Base-by-base conservation (phyloP, 2,329 filamentous ascomycete genomes). In the Scorias spongiosa region DNA sequence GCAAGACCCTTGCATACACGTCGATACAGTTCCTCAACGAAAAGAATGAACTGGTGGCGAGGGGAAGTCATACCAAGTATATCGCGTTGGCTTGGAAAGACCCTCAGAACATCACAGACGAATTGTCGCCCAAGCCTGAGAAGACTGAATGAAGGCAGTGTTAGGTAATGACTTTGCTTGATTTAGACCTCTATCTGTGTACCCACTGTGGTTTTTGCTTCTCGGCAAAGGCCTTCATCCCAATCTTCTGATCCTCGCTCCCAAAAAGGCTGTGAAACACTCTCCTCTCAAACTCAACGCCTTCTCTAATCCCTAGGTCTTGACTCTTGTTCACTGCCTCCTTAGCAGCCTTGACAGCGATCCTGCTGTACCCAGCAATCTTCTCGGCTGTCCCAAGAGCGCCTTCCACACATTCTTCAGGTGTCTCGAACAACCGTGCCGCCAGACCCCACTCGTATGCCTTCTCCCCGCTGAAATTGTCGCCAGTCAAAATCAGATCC, bases 251-350 rank as follows among this genome's bases (percentile, higher is more conserved):
- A 65, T 98, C 91, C 67, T 85, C 76, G 61, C 83, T 93, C 17
- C 89, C 91, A 68, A 98, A 98, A 57, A 95, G 60, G 20, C 80
- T 75, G 66, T 98, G 91, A 71, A 98, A 98, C 29, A 96, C 74
- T 43, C 88, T 76, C 59, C 91, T 75, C 74, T 98, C 91, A 66
- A 79, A 96, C 67, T 98, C 91, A 1, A 98, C 83, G 11, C 91
- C 91, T 58, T 96, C 91, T 54, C 83, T 71, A 47, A 98, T 68
- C 2, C 81, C 72, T 53, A 94, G 66, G 56, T 98, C 91, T 71
- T 96, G 88, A 64, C 87, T 94, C 79, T 95, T 96, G 63, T 96
- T 94, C 44, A 98, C 89, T n/a, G 91, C 89, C 71, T 98, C 91
- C 73, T 98, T 98, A 45, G 77, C 81, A 10, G 84, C 91, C 67